Conservation (phyloP, 164 flowering plant species). For the Pachysandra terminalis region DNA sequence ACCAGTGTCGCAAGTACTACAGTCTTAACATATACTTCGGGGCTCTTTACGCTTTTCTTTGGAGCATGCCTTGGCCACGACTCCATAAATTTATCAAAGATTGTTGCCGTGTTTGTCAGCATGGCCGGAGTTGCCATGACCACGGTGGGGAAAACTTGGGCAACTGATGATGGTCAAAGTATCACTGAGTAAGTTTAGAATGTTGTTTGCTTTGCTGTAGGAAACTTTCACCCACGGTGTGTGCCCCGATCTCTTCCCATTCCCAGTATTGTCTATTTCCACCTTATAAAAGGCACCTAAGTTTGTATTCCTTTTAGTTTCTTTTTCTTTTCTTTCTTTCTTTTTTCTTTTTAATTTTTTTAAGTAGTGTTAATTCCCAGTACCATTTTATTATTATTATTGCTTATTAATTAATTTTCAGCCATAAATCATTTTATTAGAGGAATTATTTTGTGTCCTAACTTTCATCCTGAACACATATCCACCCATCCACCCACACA, state of each 20-base stretch:
- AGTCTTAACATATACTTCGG: constrained; percentile 58
- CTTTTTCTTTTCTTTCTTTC: background rate
- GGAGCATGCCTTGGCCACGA: constrained; percentile 59
- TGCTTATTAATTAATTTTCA: too few species aligned
- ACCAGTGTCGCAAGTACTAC: constrained; percentile 72
- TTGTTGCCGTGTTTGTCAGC: constrained; percentile 53
- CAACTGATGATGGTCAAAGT: constrained; percentile 38
- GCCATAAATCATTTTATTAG: too few species aligned
- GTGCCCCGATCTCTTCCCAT: background rate
- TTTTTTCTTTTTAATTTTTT: too few species aligned
- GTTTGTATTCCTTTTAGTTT: background rate
- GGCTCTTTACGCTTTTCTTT: constrained; percentile 60
- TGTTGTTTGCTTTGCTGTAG: background rate
- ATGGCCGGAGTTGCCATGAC: constrained; percentile 68
- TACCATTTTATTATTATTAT: too few species aligned
- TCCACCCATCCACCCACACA: too few species aligned
- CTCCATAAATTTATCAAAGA: constrained; percentile 33
- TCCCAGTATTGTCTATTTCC: background rate
- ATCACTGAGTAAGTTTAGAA: constrained; percentile 33
- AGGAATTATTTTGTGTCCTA: background rate
- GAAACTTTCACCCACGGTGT: background rate
- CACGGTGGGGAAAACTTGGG: constrained; percentile 59
- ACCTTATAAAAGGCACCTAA: background rate
- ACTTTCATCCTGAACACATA: background rate
- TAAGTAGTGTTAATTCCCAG: too few species aligned